These are phyloP conservation scores for Letharia columbiana DNA, from an alignment of 495 filamentous ascomycete genomes.

Conservation along the genomic window DNA sequence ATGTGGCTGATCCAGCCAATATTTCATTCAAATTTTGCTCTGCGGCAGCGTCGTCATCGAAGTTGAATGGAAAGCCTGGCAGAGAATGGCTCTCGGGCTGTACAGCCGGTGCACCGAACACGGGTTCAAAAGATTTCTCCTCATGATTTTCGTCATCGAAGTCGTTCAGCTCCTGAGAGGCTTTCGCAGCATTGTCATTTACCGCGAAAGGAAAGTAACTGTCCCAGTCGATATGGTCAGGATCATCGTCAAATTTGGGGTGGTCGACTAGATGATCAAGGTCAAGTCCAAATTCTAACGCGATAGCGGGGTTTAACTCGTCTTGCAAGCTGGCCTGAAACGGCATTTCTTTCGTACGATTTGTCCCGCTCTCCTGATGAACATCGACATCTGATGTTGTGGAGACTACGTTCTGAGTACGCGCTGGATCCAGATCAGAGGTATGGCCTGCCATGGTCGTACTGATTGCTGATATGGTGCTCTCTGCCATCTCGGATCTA, in stretches of 20 bases:
- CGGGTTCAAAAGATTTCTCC: background rate
- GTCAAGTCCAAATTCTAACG: background rate
- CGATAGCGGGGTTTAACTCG: background rate
- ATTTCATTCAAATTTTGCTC: background rate
- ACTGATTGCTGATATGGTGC: background rate
- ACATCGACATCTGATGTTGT: background rate
- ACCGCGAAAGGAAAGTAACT: background rate
- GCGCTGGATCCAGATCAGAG: background rate
- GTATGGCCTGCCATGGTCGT: background rate
- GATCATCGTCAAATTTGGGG: background rate
- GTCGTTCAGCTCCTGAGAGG: background rate
- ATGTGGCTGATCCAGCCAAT: too few relatives aligned
- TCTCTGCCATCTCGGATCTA: background rate
- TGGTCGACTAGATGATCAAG: background rate
- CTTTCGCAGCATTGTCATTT: background rate
- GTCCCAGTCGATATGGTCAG: background rate
- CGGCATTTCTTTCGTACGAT: background rate
- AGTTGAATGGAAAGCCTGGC: background rate
- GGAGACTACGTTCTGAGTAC: background rate
- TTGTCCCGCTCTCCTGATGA: background rate
- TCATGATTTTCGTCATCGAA: background rate
- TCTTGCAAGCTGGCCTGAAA: background rate
- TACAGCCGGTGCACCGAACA: background rate
- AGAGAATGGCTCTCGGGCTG: background rate
- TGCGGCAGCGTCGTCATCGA: background rate